Evolutionary conservation across 331 rosid genomes (phyloP).

Genomic region (Arachis monticola): DNA sequence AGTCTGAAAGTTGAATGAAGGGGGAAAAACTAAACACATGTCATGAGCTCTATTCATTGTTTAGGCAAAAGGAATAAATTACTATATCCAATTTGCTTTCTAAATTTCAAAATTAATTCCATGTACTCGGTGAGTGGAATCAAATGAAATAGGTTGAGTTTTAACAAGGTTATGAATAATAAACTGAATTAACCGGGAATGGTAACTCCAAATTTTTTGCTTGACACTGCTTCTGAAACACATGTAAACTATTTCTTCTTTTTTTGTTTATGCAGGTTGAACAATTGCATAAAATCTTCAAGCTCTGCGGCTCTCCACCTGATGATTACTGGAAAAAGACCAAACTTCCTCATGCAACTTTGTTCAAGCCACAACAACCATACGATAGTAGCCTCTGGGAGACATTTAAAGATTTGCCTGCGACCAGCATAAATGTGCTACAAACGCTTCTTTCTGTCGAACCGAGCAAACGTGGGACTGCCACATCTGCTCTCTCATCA

Average conservation of each 20-base stretch:
- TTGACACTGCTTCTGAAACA: conserved; percentile 34
- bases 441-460: conserved; percentile 91
- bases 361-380: conserved; percentile 94
- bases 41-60: not conserved
- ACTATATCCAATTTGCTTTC: not conserved
- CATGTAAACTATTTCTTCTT: conserved; percentile 24
- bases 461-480: conserved; percentile 93
- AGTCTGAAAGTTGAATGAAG: conserved; percentile 6
- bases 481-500: conserved; percentile 88
- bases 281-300: conserved; percentile 98
- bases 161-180: conserved; percentile 23
- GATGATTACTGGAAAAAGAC: conserved; percentile 96
- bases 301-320: conserved; percentile 97
- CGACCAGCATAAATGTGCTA: conserved; percentile 57
- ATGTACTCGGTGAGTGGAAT: conserved; percentile 1
- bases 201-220: conserved; percentile 13
- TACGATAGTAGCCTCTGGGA: conserved; percentile 72
- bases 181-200: conserved; percentile 16
- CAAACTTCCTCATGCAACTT: conserved; percentile 89
- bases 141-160: conserved; percentile 1
- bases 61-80: not conserved
- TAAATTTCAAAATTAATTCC: conserved; percentile 22
- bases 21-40: not conserved
- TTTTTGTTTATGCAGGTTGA: conserved; percentile 66
- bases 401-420: conserved; percentile 81